Conservation (phyloP, 768 basidiomycete species). For the Rhizopogon salebrosus region DNA sequence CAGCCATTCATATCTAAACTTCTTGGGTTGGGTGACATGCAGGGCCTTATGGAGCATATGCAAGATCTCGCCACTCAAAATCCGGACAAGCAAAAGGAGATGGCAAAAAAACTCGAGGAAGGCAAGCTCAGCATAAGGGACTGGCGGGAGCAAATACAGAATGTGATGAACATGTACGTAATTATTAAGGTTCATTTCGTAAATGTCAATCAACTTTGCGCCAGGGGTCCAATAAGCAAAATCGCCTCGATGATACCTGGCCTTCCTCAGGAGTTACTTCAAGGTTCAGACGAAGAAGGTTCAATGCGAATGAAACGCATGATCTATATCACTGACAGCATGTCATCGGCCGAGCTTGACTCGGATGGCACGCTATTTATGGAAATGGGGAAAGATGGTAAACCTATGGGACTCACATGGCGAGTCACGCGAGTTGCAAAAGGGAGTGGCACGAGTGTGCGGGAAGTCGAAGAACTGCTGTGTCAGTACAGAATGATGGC, state of each 20-base stretch:
- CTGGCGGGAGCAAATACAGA: conserved; percentile 96
- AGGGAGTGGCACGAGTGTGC: conserved; percentile 90
- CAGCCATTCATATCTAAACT: conserved; percentile 97
- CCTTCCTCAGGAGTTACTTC: conserved; percentile 83
- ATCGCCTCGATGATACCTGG: conserved; percentile 99
- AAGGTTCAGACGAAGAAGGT: conserved; percentile 93
- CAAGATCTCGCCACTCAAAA: conserved; percentile 91
- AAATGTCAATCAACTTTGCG: conserved; percentile 13
- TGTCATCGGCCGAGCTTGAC: conserved; percentile 91
- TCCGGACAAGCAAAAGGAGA: conserved; percentile 96
- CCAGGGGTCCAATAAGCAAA: conserved; percentile 96
- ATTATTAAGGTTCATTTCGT: conserved; percentile 2
- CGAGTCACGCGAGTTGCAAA: conserved; percentile 85
- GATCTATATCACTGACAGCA: conserved; percentile 98
- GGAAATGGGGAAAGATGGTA: conserved; percentile 77
- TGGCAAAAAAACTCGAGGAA: conserved; percentile 95
- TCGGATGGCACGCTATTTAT: conserved; percentile 92
- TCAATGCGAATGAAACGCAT: conserved; percentile 89
- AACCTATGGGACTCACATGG: conserved; percentile 83
- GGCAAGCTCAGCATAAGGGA: conserved; percentile 96
- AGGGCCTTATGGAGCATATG: conserved; percentile 98
- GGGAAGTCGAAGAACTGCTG: conserved; percentile 96
- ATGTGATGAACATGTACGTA: conserved; percentile 95
- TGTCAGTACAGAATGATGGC: conserved; percentile 99
- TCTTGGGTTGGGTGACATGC: conserved; percentile 92